Conservation (phyloP, 768 basidiomycete species). For the Psilocybe cubensis region DNA sequence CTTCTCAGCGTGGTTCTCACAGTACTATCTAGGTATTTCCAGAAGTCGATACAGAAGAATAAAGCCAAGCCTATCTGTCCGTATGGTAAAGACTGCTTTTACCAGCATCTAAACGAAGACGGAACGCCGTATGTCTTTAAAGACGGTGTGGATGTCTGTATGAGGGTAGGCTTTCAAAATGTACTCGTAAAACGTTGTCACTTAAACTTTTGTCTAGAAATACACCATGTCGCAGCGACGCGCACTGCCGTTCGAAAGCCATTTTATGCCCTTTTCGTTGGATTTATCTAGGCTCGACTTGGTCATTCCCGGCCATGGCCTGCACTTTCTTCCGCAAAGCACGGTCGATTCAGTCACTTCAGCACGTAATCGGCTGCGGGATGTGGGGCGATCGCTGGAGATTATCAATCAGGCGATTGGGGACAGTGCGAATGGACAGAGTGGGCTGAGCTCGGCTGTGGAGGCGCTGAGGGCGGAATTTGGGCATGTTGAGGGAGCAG, state of each 20-base stretch:
- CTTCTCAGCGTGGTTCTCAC: neutral
- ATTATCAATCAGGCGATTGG: constrained; percentile 21
- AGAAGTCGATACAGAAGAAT: constrained; percentile 45
- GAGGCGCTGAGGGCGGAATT: constrained; percentile 20
- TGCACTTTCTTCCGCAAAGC: neutral
- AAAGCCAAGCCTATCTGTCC: constrained; percentile 63
- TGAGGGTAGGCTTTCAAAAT: constrained; percentile 43
- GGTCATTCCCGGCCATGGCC: neutral
- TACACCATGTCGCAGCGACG: constrained; percentile 14
- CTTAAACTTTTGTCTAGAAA: constrained; percentile 13
- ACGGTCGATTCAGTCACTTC: neutral
- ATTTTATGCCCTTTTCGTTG: constrained; percentile 16
- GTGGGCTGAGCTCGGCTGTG: constrained; percentile 21
- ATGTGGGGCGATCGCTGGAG: constrained; percentile 25
- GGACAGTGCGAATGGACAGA: constrained; percentile 18
- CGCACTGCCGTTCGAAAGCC: constrained; percentile 4
- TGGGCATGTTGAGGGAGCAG: constrained; percentile 11
- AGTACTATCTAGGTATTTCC: constrained; percentile 56
- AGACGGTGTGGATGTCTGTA: constrained; percentile 55
- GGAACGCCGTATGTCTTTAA: constrained; percentile 62
- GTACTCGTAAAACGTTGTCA: neutral
- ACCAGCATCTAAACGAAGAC: constrained; percentile 69
- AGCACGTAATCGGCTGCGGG: constrained; percentile 11
- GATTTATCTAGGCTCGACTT: constrained; percentile 9
- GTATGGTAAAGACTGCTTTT: constrained; percentile 83